These are phyloP conservation scores for bread wheat (Triticum aestivum) DNA, from an alignment of 176 grass and related monocot genomes.

Conservation along the genomic window DNA sequence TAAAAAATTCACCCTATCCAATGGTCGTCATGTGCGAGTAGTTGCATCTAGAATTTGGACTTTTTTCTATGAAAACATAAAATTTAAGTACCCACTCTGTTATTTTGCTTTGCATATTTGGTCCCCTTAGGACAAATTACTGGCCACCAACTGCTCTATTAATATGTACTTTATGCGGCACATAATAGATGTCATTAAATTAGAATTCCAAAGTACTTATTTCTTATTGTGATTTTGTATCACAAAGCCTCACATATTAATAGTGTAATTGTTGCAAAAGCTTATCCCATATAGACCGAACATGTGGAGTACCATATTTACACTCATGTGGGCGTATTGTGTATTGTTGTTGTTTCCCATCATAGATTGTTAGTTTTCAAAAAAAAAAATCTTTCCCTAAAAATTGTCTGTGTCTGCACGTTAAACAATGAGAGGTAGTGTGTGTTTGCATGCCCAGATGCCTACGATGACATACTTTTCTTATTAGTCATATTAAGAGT, in stretches of 20 bases:
- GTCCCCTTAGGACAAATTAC: not conserved
- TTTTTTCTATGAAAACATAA: not conserved
- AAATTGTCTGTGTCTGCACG: too few relatives aligned
- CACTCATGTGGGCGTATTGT: not conserved
- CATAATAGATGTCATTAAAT: not conserved
- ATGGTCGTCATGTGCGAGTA: not conserved
- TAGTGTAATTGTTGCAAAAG: not conserved
- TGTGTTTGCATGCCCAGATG: too few relatives aligned
- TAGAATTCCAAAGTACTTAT: not conserved
- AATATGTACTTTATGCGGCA: not conserved
- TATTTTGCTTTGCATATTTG: not conserved
- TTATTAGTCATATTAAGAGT: not conserved
- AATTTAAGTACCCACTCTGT: not conserved
- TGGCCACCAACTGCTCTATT: too few relatives aligned
- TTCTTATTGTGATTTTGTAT: not conserved
- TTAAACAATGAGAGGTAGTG: too few relatives aligned
- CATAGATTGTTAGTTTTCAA: not conserved
- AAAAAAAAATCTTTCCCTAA: not conserved
- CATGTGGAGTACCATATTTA: not conserved
- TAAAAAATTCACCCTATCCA: not conserved
- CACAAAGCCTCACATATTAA: not conserved
- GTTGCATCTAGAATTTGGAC: not conserved
- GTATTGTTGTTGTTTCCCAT: not conserved
- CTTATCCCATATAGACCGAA: not conserved
- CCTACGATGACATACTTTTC: too few relatives aligned